A percentile compares a stretch with the other conserved stretches of the same genome.
phyloP scores from a whole-genome alignment of 495 filamentous ascomycete species.

The Trichoderma orchidacearum region DNA sequence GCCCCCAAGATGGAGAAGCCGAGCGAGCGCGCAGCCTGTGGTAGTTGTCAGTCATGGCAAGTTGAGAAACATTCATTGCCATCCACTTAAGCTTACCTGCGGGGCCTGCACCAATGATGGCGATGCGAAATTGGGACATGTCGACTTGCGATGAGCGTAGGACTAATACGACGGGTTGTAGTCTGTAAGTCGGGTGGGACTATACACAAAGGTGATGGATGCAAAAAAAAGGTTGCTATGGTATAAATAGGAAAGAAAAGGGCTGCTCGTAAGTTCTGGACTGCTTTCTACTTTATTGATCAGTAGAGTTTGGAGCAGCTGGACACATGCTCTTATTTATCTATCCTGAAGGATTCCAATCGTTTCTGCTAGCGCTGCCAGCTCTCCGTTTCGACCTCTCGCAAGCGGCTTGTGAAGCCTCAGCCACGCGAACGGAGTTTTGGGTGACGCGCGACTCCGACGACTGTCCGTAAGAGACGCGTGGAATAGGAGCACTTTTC shows the following conservation, averaged over 20 bases:
- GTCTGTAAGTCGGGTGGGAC: too few relatives aligned
- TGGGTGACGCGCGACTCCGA: not conserved
- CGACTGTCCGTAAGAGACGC: not conserved
- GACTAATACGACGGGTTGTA: too few relatives aligned
- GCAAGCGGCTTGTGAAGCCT: not conserved
- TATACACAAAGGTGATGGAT: too few relatives aligned
- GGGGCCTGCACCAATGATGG: conserved; percentile 3
- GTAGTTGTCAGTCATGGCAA: conserved; percentile 22
- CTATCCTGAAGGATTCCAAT: not conserved
- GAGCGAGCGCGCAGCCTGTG: conserved; percentile 30
- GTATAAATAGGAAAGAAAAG: too few relatives aligned
- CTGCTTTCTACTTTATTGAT: too few relatives aligned
- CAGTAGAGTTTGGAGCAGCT: too few relatives aligned
- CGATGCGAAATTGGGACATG: not conserved
- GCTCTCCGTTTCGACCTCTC: not conserved
- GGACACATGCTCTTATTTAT: too few relatives aligned
- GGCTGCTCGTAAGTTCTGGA: too few relatives aligned
- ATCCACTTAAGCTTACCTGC: not conserved
- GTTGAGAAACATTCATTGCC: conserved; percentile 2
- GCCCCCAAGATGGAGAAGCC: conserved; percentile 29
- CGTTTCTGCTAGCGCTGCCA: not conserved
- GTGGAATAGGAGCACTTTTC: not conserved
- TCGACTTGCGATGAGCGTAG: not conserved
- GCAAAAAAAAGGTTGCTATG: too few relatives aligned
- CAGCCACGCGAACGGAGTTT: not conserved